Conservation (phyloP, 345 rosid species). For the Brassica nigra region DNA sequence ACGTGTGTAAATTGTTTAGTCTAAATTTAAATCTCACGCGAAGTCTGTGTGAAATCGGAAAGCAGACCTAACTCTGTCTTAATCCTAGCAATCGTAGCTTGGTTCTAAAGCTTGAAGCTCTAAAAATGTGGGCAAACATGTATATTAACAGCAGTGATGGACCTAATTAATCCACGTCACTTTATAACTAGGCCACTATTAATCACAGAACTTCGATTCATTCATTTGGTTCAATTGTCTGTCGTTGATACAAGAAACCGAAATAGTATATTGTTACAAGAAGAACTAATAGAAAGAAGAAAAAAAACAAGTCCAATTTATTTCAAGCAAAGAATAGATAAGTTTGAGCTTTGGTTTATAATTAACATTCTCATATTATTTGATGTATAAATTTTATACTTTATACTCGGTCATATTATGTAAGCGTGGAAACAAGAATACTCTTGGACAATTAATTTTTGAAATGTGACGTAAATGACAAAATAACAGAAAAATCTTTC, state of each 20-base stretch:
- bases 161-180: slow-evolving; percentile 24
- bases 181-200: slow-evolving; percentile 13
- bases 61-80: slow-evolving; percentile 25
- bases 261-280: neutral
- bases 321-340: neutral
- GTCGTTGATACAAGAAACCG: neutral
- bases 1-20: slow-evolving; percentile 23
- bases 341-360: slow-evolving; percentile 12
- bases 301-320: neutral
- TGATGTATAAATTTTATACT: neutral
- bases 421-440: slow-evolving; percentile 8
- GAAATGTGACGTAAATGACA: slow-evolving; percentile 5
- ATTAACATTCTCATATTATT: neutral
- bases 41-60: slow-evolving; percentile 15
- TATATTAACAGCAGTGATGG: slow-evolving; percentile 24
- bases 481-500: slow-evolving; percentile 17
- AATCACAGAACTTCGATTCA: neutral
- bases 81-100: slow-evolving; percentile 14
- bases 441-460: neutral
- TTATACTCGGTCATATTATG: slow-evolving; percentile 2
- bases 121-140: slow-evolving; percentile 13
- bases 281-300: neutral
- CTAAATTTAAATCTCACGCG: slow-evolving; percentile 2
- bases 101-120: neutral
- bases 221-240: slow-evolving; percentile 12